Evolutionary conservation across 1,284 basidiomycete species (phyloP).

Genomic region (Pterula multifida): DNA sequence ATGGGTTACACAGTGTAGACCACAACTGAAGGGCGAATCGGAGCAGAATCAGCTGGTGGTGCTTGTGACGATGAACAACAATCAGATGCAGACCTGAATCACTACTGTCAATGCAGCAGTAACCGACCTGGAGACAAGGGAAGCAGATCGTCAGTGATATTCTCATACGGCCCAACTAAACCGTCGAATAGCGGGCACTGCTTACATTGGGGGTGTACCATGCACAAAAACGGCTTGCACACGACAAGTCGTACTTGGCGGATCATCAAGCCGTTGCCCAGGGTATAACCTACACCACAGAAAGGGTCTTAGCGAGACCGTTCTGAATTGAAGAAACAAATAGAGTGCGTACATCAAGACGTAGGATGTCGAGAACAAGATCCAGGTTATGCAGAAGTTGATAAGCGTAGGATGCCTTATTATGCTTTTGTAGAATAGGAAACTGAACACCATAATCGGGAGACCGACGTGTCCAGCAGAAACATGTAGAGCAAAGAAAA

Average conservation of each 20-base stretch:
- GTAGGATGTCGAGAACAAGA: slow-evolving; percentile 39
- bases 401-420: slow-evolving; percentile 33
- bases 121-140: slow-evolving; percentile 24
- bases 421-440: slow-evolving; percentile 27
- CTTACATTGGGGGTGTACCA: slow-evolving; percentile 41
- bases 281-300: slow-evolving; percentile 13
- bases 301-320: slow-evolving; percentile 21
- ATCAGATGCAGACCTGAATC: slow-evolving; percentile 27
- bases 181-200: too few relatives aligned
- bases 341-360: slow-evolving; percentile 27
- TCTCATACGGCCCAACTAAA: too few relatives aligned
- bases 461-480: slow-evolving; percentile 35
- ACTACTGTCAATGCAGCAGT: slow-evolving; percentile 36
- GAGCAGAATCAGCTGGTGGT: neutral
- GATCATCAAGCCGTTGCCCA: slow-evolving; percentile 4
- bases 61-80: neutral
- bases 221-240: slow-evolving; percentile 40
- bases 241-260: slow-evolving; percentile 11
- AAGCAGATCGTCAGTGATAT: slow-evolving; percentile 2
- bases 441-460: slow-evolving; percentile 34
- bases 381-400: slow-evolving; percentile 42
- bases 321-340: neutral
- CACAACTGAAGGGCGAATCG: neutral
- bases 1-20: neutral
- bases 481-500: slow-evolving; percentile 34